Conservation (phyloP, 1,139 yeast genomes). For the Geotrichum histeridarum region DNA sequence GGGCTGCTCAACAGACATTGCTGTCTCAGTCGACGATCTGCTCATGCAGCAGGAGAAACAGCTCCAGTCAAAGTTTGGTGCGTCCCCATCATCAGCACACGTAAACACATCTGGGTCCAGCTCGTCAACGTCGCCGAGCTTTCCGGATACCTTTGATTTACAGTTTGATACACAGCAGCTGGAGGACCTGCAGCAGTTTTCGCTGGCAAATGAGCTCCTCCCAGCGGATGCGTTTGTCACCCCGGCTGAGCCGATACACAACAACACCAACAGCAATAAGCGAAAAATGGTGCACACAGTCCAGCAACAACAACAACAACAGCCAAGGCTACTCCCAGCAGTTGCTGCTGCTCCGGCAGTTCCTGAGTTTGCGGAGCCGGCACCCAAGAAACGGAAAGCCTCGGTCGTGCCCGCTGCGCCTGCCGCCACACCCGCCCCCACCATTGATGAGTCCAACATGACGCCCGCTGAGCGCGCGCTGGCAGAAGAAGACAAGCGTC, state of each 20-base stretch:
- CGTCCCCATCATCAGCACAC: conserved; percentile 23
- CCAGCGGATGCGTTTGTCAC: background rate
- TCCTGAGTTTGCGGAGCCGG: background rate
- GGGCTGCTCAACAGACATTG: conserved; percentile 42
- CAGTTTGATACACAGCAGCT: conserved; percentile 8
- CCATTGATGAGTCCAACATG: background rate
- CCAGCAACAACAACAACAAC: background rate
- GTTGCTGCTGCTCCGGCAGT: background rate
- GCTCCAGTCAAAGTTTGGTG: conserved; percentile 19
- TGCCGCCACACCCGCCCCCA: background rate
- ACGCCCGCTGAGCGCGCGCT: conserved; percentile 24
- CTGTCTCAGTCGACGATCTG: conserved; percentile 40
- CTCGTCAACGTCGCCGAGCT: background rate
- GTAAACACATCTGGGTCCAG: background rate
- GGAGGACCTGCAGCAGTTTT: conserved; percentile 15
- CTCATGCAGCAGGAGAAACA: conserved; percentile 40
- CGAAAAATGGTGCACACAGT: too few relatives aligned
- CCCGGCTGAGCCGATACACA: too few relatives aligned
- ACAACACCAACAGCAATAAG: too few relatives aligned
- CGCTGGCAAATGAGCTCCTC: conserved; percentile 15
- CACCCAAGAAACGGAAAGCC: background rate
- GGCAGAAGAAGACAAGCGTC: conserved; percentile 57
- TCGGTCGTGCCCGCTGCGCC: background rate
- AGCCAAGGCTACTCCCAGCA: too few relatives aligned
- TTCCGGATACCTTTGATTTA: conserved; percentile 2